These are phyloP conservation scores for Rubia peregrina DNA, from an alignment of 305 asterid genomes.

Conservation along the genomic window DNA sequence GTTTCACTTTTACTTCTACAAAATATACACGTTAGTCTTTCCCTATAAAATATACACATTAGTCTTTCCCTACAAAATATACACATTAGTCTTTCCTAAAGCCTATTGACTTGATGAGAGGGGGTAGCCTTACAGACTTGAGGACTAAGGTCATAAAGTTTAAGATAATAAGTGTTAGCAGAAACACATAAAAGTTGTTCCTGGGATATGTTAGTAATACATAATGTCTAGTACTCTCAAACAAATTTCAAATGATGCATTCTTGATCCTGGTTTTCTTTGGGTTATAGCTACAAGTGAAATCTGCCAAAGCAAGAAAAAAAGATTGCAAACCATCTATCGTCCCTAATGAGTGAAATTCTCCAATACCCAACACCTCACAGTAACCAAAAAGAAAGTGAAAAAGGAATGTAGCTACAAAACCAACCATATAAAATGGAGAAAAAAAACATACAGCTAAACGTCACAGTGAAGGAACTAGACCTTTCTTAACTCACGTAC, in stretches of 20 bases:
- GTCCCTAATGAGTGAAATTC: neutral
- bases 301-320: constrained; percentile 1
- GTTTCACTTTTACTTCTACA: neutral
- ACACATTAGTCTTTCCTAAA: neutral
- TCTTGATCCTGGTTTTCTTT: neutral
- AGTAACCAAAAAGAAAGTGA: neutral
- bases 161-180: neutral
- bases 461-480: neutral
- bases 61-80: neutral
- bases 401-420: neutral
- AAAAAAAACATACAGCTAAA: neutral
- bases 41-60: neutral
- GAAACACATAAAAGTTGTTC: neutral
- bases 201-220: neutral
- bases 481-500: constrained; percentile 28
- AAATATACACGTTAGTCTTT: neutral
- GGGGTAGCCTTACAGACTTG: neutral
- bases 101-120: neutral
- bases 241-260: neutral
- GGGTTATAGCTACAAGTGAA: neutral
- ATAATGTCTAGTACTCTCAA: neutral
- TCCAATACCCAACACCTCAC: neutral
- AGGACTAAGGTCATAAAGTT: neutral
- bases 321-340: neutral
- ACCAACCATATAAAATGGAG: neutral